Evolutionary conservation across 345 rosid species (phyloP).

Genomic region (Cardamine chenopodiifolia): DNA sequence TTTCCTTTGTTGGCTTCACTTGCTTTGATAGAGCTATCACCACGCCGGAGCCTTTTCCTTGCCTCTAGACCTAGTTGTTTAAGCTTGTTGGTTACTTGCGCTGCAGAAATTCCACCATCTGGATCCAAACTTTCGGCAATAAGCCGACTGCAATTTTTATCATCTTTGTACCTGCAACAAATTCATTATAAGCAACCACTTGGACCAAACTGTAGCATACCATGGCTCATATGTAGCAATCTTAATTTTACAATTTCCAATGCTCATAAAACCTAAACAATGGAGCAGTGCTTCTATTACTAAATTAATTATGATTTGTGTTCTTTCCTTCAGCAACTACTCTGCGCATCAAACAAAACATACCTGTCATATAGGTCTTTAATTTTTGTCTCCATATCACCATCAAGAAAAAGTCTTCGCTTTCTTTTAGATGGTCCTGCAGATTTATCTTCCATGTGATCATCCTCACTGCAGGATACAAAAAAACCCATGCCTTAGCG

Average conservation of each 20-base stretch:
- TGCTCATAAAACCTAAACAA: slow-evolving; percentile 13
- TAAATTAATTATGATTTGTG: background rate
- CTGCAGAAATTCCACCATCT: slow-evolving; percentile 68
- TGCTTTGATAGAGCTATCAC: slow-evolving; percentile 31
- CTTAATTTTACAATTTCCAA: background rate
- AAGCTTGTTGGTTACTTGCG: slow-evolving; percentile 86
- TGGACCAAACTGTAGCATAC: background rate
- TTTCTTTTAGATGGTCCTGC: slow-evolving; percentile 55
- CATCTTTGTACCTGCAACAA: slow-evolving; percentile 70
- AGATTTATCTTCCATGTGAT: slow-evolving; percentile 45
- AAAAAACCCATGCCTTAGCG: slow-evolving; percentile 28
- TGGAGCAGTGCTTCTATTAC: slow-evolving; percentile 13
- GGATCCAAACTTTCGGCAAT: slow-evolving; percentile 77
- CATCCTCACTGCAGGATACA: slow-evolving; percentile 51
- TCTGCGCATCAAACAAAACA: slow-evolving; percentile 28
- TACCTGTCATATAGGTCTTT: slow-evolving; percentile 75
- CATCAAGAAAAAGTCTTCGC: slow-evolving; percentile 60
- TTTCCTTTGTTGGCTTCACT: slow-evolving; percentile 44
- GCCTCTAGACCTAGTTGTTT: slow-evolving; percentile 73
- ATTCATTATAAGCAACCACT: slow-evolving; percentile 33
- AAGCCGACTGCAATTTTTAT: slow-evolving; percentile 52
- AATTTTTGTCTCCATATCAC: slow-evolving; percentile 62
- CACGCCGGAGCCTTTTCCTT: slow-evolving; percentile 57
- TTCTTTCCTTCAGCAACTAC: slow-evolving; percentile 16
- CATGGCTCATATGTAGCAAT: slow-evolving; percentile 9